phyloP scores from a whole-genome alignment of 2,329 filamentous ascomycete species.

The Fusarium veterinarium region DNA sequence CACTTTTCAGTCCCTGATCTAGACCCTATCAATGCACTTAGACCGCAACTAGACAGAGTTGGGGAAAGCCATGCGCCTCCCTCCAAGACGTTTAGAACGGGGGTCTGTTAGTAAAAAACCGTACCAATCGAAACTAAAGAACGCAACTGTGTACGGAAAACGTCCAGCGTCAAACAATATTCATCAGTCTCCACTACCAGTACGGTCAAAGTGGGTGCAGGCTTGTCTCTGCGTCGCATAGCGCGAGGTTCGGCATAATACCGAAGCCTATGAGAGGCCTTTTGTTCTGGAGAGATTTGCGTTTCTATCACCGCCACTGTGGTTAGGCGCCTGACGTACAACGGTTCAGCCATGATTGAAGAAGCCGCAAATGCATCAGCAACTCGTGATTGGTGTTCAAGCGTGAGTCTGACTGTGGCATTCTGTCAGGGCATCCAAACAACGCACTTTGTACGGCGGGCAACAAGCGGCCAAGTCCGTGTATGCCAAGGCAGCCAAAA shows the following conservation, averaged over 20 bases:
- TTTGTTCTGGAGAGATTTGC: background rate
- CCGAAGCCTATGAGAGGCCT: conserved; percentile 14
- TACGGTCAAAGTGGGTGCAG: conserved; percentile 3
- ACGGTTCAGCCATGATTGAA: background rate
- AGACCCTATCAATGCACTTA: conserved; percentile 26
- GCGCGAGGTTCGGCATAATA: conserved; percentile 18
- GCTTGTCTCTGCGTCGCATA: background rate
- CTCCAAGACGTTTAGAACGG: conserved; percentile 27
- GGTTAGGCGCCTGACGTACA: conserved; percentile 9
- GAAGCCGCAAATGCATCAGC: background rate
- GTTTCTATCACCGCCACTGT: background rate
- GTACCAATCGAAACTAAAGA: conserved; percentile 32
- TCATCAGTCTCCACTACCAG: background rate
- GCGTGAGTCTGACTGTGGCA: background rate
- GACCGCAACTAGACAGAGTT: conserved; percentile 21
- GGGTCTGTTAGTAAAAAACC: conserved; percentile 24
- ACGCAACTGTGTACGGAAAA: background rate
- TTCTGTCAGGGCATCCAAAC: background rate
- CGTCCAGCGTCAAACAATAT: background rate
- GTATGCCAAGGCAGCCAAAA: conserved; percentile 19
- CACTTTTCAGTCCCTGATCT: conserved; percentile 32
- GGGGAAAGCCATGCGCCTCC: conserved; percentile 6
- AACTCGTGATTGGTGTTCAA: background rate
- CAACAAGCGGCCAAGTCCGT: conserved; percentile 29
- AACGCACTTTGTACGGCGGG: conserved; percentile 1